Conservation (phyloP, 441 rosid genomes). For the Daphne laureola region DNA sequence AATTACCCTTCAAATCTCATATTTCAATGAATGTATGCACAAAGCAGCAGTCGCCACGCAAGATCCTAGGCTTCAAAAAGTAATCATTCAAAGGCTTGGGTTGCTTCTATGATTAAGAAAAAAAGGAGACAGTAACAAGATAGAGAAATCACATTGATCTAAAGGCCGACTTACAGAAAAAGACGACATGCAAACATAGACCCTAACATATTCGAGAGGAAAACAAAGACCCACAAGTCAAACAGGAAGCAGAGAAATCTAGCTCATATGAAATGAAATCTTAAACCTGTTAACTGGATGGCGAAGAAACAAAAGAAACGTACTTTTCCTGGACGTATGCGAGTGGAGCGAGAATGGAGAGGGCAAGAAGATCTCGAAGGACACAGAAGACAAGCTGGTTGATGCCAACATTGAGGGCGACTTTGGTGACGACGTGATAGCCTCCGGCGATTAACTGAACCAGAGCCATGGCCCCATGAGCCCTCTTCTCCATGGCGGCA, state of each 20-base stretch:
- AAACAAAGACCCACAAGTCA: no score
- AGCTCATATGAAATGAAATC: neutral
- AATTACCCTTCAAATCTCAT: no score
- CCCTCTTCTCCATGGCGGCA: conserved; percentile 23
- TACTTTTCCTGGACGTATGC: conserved; percentile 79
- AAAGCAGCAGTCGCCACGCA: no score
- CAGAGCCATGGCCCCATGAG: conserved; percentile 66
- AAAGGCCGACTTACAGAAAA: no score
- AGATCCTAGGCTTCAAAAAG: no score
- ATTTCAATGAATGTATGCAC: no score
- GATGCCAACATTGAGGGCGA: conserved; percentile 82
- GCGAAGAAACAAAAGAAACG: neutral
- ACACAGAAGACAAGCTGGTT: conserved; percentile 90
- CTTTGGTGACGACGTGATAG: conserved; percentile 82
- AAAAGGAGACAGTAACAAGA: no score
- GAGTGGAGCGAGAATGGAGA: conserved; percentile 67
- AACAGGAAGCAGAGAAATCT: conserved; percentile 4
- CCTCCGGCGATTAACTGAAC: conserved; percentile 79
- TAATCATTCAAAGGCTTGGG: no score
- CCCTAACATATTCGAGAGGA: no score
- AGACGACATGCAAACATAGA: no score
- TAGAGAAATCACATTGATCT: no score
- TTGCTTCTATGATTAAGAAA: no score
- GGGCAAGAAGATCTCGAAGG: conserved; percentile 76
- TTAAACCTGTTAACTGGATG: neutral